Percentiles rank a stretch among this genome's conserved stretches.
phyloP scores from a whole-genome alignment of 2,329 filamentous ascomycete genomes.

The Ophiostoma himal-ulmi region DNA sequence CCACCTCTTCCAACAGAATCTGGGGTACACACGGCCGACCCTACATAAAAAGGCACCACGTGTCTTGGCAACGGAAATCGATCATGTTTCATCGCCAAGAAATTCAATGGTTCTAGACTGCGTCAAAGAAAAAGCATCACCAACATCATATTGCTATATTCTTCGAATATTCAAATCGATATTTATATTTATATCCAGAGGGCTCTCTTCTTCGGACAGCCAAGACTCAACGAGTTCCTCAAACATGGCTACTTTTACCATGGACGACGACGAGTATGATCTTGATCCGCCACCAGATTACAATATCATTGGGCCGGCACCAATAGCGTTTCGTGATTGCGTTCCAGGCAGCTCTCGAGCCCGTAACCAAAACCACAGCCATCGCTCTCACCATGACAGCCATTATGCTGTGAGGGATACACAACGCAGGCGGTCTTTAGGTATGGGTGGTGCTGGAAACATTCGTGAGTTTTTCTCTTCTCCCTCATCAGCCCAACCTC shows the following conservation, averaged over 20 bases:
- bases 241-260: neutral
- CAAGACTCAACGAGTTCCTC: too few species aligned
- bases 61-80: slow-evolving; percentile 7
- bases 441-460: neutral
- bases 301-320: neutral
- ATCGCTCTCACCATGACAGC: neutral
- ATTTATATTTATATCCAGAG: too few species aligned
- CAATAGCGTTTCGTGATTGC: neutral
- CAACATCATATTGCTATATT: neutral
- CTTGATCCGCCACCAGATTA: neutral
- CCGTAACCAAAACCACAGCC: neutral
- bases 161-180: too few species aligned
- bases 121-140: neutral
- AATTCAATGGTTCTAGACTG: neutral
- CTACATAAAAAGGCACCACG: slow-evolving; percentile 1
- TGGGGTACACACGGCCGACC: neutral
- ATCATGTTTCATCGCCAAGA: slow-evolving; percentile 4
- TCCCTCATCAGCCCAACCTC: neutral
- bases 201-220: too few species aligned
- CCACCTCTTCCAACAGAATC: slow-evolving; percentile 1
- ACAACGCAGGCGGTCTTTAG: neutral
- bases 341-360: neutral
- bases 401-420: neutral
- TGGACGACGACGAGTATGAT: neutral
- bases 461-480: neutral